A percentile compares a stretch with the other conserved stretches of the same genome.
phyloP scores from a whole-genome alignment of 108 stramenopile species.

The Poteriospumella lacustris region DNA sequence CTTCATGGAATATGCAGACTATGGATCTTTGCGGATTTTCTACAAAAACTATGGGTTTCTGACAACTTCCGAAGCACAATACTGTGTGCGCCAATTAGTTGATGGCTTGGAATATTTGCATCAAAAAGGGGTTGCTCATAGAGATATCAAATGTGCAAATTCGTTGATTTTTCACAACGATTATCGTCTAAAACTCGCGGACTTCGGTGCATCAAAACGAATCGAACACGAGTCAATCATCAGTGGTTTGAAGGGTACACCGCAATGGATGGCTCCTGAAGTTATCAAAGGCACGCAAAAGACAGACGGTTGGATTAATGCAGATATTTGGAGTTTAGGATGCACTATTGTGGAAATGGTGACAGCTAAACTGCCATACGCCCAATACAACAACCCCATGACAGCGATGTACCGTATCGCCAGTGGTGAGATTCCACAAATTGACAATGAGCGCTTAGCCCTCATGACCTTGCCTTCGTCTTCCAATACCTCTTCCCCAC shows the following conservation, averaged over 20 bases:
- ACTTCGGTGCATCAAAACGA: constrained; percentile 24
- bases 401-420: constrained; percentile 56
- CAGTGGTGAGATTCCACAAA: constrained; percentile 26
- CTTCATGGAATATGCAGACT: constrained; percentile 20
- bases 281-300: constrained; percentile 43
- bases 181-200: constrained; percentile 14
- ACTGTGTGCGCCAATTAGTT: not conserved
- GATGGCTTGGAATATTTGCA: constrained; percentile 18
- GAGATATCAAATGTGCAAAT: constrained; percentile 29
- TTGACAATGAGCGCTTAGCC: no score
- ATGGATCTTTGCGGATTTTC: constrained; percentile 1
- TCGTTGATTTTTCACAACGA: not conserved
- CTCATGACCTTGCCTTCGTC: no score
- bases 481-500: no score
- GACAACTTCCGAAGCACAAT: not conserved
- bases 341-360: constrained; percentile 67
- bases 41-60: not conserved
- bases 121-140: constrained; percentile 23
- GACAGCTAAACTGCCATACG: constrained; percentile 56
- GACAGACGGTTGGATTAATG: constrained; percentile 45
- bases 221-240: constrained; percentile 35
- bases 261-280: constrained; percentile 67
- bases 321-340: constrained; percentile 64
- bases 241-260: constrained; percentile 60
- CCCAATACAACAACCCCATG: constrained; percentile 40